Percentiles rank a stretch among this genome's conserved stretches.
Evolutionary conservation across 2,329 filamentous ascomycete species (phyloP).

Genomic region (Fusarium begoniae): DNA sequence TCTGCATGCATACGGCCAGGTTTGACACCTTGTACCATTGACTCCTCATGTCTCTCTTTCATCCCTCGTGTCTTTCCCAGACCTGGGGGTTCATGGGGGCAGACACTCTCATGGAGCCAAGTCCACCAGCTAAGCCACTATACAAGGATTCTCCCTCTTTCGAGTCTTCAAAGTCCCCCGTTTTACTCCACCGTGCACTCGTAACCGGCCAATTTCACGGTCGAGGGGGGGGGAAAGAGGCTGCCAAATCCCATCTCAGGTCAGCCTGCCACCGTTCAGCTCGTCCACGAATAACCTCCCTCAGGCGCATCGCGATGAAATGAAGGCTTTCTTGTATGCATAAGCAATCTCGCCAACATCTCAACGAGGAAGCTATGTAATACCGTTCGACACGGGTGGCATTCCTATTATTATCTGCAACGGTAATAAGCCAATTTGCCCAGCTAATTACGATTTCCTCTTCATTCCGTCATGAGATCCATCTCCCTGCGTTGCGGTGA

Average conservation of each 20-base stretch:
- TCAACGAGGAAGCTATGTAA: conserved; percentile 3
- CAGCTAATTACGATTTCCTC: conserved; percentile 37
- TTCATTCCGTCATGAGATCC: conserved; percentile 30
- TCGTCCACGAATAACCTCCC: conserved; percentile 27
- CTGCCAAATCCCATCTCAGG: conserved; percentile 28
- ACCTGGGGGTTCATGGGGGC: conserved; percentile 14
- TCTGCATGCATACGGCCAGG: conserved; percentile 10
- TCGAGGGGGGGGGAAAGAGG: conserved; percentile 22
- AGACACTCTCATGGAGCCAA: conserved; percentile 15
- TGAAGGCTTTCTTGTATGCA: conserved; percentile 19
- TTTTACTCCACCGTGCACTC: conserved; percentile 28
- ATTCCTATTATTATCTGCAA: conserved; percentile 30
- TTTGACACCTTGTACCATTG: neutral
- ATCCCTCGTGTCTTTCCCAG: conserved; percentile 29
- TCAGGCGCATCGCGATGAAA: conserved; percentile 12
- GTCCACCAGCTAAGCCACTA: conserved; percentile 33
- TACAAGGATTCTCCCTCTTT: conserved; percentile 39
- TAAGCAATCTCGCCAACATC: conserved; percentile 34
- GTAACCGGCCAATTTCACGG: conserved; percentile 34
- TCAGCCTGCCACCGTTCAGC: conserved; percentile 18
- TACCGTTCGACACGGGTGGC: conserved; percentile 19
- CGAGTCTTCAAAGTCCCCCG: conserved; percentile 22
- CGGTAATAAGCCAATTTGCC: conserved; percentile 38
- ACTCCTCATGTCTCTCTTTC: conserved; percentile 6
- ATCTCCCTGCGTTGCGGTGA: conserved; percentile 29